Conservation (phyloP, 371 early-diverging fungal species). For the Syncephalis fuscata region DNA sequence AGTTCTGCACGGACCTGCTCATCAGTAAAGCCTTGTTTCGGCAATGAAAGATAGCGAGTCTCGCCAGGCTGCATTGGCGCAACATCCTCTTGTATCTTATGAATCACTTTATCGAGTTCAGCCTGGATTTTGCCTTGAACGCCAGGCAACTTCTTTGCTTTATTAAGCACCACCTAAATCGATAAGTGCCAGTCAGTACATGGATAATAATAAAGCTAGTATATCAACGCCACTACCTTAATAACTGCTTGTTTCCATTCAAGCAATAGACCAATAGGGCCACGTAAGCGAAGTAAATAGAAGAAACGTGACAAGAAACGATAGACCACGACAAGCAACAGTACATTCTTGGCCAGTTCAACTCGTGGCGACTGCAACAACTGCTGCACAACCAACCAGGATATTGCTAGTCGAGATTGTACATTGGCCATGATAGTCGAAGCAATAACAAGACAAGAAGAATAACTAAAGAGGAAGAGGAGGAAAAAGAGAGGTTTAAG, state of each 20-base stretch:
- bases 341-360: slow-evolving; percentile 28
- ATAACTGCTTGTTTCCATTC: slow-evolving; percentile 25
- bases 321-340: slow-evolving; percentile 33
- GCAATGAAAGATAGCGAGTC: slow-evolving; percentile 39
- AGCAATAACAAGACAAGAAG: no score
- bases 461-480: no score
- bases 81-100: slow-evolving; percentile 56
- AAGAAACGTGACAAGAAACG: slow-evolving; percentile 30
- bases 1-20: slow-evolving; percentile 36
- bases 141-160: slow-evolving; percentile 16
- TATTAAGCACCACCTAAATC: no score
- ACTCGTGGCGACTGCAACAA: slow-evolving; percentile 21
- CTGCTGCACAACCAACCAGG: slow-evolving; percentile 6
- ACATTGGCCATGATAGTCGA: no score
- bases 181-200: no score
- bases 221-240: no score
- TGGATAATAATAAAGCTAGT: no score
- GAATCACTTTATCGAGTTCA: slow-evolving; percentile 46
- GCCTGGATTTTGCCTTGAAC: slow-evolving; percentile 32
- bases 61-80: slow-evolving; percentile 39
- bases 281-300: slow-evolving; percentile 29
- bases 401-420: not conserved
- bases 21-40: slow-evolving; percentile 40
- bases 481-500: no score
- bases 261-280: slow-evolving; percentile 24